A percentile compares a stretch with the other conserved stretches of the same genome.
Evolutionary conservation across 2,329 filamentous ascomycete genomes (phyloP).

Genomic region (Monosporascus sp.): DNA sequence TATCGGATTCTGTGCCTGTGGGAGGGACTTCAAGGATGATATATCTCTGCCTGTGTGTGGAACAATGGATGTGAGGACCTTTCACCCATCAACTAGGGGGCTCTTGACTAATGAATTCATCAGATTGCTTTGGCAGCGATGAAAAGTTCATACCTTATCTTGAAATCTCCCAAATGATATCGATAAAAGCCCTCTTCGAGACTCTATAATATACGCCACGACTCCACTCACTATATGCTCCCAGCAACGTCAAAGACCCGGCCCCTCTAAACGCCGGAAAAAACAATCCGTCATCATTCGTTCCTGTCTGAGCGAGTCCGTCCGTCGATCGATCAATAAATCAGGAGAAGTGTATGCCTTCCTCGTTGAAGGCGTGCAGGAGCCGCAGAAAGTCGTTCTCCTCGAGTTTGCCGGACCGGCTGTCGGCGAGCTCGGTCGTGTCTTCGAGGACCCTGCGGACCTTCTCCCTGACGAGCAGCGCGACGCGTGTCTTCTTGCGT

Average conservation of each 20-base stretch:
- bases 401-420: conserved; percentile 79
- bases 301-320: background rate
- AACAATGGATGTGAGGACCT: too few species aligned
- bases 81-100: too few species aligned
- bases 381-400: conserved; percentile 87
- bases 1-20: too few species aligned
- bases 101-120: background rate
- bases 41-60: too few species aligned
- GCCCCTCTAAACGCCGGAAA: background rate
- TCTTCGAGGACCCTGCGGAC: conserved; percentile 79
- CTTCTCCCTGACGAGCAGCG: conserved; percentile 79
- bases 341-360: conserved; percentile 86
- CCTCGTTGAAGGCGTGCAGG: conserved; percentile 77
- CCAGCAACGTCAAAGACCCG: background rate
- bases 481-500: conserved; percentile 74
- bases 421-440: conserved; percentile 74
- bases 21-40: too few species aligned
- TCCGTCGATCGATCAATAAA: background rate
- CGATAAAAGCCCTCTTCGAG: background rate
- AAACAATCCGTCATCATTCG: background rate
- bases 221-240: background rate
- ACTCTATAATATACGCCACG: background rate
- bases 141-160: background rate
- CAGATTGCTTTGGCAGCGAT: background rate
- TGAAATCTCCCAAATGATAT: background rate